Conservation (phyloP, 2,329 filamentous ascomycete species). For the Aspergillus eucalypticola region DNA sequence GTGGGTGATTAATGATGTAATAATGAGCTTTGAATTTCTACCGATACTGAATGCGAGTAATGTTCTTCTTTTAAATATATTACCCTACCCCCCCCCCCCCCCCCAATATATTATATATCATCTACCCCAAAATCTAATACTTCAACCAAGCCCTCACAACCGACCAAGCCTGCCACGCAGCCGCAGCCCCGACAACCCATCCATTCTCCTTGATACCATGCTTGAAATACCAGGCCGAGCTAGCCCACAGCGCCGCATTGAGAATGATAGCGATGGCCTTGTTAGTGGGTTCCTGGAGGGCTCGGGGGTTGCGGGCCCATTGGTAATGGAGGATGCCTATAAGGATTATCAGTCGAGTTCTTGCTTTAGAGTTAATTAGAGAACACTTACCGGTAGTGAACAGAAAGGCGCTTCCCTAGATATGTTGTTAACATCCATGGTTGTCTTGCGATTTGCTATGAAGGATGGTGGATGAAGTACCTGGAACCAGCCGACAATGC, state of each 20-base stretch:
- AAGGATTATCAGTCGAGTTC: background rate
- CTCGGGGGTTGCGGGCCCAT: constrained; percentile 12
- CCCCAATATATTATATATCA: no score
- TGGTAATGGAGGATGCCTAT: constrained; percentile 18
- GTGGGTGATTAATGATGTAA: no score
- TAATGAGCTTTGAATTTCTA: no score
- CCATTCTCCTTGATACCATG: constrained; percentile 28
- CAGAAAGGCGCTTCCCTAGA: constrained; percentile 5
- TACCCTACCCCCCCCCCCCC: no score
- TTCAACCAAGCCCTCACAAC: constrained; percentile 14
- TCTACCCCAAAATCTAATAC: background rate
- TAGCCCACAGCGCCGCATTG: constrained; percentile 30
- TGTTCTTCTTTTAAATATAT: no score
- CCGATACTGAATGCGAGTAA: no score
- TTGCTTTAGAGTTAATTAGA: background rate
- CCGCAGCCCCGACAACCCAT: constrained; percentile 22
- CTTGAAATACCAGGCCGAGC: constrained; percentile 33
- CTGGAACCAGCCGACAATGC: constrained; percentile 7
- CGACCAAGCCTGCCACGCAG: constrained; percentile 27
- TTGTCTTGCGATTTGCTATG: background rate
- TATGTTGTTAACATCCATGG: background rate
- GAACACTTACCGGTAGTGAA: background rate
- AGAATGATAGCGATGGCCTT: constrained; percentile 31
- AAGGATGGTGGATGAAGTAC: background rate
- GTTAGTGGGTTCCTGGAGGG: constrained; percentile 30